A percentile compares a stretch with the other conserved stretches of the same genome.
Evolutionary conservation across 129 eudicot genomes (phyloP).

Genomic region (Flaveria robusta): DNA sequence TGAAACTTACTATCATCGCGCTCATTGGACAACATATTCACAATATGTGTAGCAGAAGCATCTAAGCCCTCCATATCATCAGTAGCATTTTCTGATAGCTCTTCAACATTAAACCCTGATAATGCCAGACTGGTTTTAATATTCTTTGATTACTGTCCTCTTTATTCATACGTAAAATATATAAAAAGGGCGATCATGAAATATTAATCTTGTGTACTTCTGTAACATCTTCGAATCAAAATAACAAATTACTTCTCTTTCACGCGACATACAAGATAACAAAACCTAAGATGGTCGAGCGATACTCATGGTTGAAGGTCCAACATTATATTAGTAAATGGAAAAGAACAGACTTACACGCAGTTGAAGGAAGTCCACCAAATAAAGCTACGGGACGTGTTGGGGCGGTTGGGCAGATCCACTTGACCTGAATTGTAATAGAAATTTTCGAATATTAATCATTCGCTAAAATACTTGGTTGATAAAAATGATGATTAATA

Average conservation of each 20-base stretch:
- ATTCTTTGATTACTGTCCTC: background rate
- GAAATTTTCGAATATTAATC: background rate
- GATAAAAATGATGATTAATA: background rate
- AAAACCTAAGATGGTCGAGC: background rate
- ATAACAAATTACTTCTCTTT: background rate
- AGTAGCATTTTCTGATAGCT: constrained; percentile 43
- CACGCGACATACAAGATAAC: background rate
- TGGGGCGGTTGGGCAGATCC: constrained; percentile 92
- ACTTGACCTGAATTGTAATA: constrained; percentile 40
- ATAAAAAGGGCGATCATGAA: background rate
- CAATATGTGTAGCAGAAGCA: constrained; percentile 57
- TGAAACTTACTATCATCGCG: constrained; percentile 50
- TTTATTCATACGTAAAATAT: background rate
- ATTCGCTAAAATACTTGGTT: background rate
- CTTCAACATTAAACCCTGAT: constrained; percentile 59
- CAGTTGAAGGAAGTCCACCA: constrained; percentile 67
- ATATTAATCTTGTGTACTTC: background rate
- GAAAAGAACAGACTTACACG: constrained; percentile 50
- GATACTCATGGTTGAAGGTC: background rate
- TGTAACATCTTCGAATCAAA: background rate
- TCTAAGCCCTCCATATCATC: constrained; percentile 61
- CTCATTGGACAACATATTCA: constrained; percentile 48
- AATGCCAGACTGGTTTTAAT: constrained; percentile 5
- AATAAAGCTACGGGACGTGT: constrained; percentile 61
- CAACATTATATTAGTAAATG: background rate